Evolutionary conservation across 2,329 filamentous ascomycete genomes (phyloP).

Genomic region (Monosporascus sp.): DNA sequence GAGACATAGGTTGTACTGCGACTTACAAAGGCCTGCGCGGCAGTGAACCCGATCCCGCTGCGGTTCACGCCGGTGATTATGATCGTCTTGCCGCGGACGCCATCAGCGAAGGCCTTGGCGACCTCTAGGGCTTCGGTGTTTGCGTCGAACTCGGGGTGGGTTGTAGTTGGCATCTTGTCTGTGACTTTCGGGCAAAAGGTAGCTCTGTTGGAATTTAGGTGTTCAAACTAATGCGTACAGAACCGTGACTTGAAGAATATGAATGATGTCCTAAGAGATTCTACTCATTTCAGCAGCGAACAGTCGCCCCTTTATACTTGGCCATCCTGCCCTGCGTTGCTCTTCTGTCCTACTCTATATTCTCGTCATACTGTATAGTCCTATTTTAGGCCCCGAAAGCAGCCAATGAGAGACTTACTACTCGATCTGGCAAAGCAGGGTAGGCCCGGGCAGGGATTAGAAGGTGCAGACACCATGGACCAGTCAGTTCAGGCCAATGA

Average conservation of each 20-base stretch:
- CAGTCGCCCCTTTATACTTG: neutral
- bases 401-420: neutral
- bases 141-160: constrained; percentile 28
- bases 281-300: neutral
- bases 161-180: constrained; percentile 23
- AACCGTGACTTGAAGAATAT: neutral
- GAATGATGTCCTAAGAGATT: neutral
- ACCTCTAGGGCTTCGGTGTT: constrained; percentile 34
- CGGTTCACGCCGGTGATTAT: constrained; percentile 31
- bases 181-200: neutral
- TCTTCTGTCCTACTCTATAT: neutral
- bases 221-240: neutral
- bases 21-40: constrained; percentile 31
- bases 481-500: neutral
- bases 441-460: neutral
- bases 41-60: constrained; percentile 28
- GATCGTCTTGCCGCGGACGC: constrained; percentile 31
- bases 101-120: constrained; percentile 28
- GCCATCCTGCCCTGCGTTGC: neutral
- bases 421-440: neutral
- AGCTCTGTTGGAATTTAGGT: neutral
- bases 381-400: neutral
- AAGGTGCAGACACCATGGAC: neutral
- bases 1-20: neutral
- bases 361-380: neutral